A percentile compares a stretch with the other conserved stretches of the same genome.
Evolutionary conservation across 2,329 filamentous ascomycete species (phyloP).

Genomic region (Herpotrichia juniperi): DNA sequence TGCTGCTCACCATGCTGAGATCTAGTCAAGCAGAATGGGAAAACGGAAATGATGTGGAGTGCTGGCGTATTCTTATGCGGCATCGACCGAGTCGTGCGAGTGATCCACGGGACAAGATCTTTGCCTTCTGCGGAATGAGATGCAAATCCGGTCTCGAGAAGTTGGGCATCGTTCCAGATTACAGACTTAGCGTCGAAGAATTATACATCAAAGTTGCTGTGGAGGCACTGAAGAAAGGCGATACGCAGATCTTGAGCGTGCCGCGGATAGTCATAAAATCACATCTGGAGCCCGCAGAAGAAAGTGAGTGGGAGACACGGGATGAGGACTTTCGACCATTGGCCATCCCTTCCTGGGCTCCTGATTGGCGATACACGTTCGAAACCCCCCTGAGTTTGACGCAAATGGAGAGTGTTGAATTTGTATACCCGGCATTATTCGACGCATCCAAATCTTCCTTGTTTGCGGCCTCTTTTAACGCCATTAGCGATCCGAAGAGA

Average conservation of each 20-base stretch:
- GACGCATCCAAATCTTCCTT: neutral
- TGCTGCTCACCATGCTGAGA: neutral
- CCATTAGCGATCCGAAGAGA: neutral
- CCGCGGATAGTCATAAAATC: neutral
- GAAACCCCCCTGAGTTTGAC: slow-evolving; percentile 1
- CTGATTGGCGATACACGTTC: slow-evolving; percentile 14
- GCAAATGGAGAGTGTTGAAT: neutral
- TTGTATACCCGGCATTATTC: neutral
- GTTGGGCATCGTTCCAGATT: slow-evolving; percentile 8
- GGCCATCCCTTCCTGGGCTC: slow-evolving; percentile 12
- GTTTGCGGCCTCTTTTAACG: neutral
- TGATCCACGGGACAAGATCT: slow-evolving; percentile 14
- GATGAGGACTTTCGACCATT: slow-evolving; percentile 1
- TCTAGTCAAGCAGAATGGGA: slow-evolving; percentile 6
- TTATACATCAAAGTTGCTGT: slow-evolving; percentile 9
- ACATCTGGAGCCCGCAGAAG: no score
- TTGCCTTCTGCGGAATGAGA: slow-evolving; percentile 10
- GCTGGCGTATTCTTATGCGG: slow-evolving; percentile 4
- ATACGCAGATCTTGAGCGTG: slow-evolving; percentile 8
- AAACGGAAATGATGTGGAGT: neutral
- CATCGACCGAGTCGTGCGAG: slow-evolving; percentile 2
- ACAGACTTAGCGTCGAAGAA: slow-evolving; percentile 2
- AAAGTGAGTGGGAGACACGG: neutral
- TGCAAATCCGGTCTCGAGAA: slow-evolving; percentile 2
- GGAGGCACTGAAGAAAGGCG: slow-evolving; percentile 1